These are phyloP conservation scores for Aristolochia fimbriata DNA, from an alignment of 164 flowering plant genomes.

Conservation along the genomic window DNA sequence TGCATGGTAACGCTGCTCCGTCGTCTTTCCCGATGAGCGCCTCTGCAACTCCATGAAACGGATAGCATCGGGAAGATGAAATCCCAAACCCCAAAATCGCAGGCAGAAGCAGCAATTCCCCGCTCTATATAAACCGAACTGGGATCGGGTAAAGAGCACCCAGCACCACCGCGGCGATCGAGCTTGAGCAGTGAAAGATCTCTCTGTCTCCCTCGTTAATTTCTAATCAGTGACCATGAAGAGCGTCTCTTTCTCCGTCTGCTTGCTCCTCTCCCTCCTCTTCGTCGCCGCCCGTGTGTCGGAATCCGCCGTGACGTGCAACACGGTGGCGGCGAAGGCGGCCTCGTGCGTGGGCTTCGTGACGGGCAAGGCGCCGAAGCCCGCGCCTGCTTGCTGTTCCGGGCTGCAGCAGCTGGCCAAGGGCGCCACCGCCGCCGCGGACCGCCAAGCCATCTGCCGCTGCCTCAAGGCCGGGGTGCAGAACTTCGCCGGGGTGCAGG, in stretches of 20 bases:
- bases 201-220: background rate
- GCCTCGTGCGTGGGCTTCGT: constrained; percentile 26
- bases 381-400: constrained; percentile 24
- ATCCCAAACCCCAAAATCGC: background rate
- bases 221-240: constrained; percentile 11
- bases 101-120: background rate
- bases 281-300: constrained; percentile 14
- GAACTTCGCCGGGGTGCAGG: constrained; percentile 22
- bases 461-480: constrained; percentile 31
- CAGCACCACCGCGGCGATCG: background rate
- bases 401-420: constrained; percentile 28
- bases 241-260: constrained; percentile 15
- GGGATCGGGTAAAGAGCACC: background rate
- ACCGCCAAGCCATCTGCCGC: constrained; percentile 29
- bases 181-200: background rate
- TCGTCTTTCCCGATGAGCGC: too few species aligned
- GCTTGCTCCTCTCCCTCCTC: constrained; percentile 16
- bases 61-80: background rate
- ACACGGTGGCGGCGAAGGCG: constrained; percentile 19
- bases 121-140: background rate
- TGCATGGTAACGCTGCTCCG: too few species aligned
- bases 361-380: constrained; percentile 24
- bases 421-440: constrained; percentile 19
- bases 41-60: background rate
- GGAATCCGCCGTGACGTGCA: constrained; percentile 21